Evolutionary conservation across 805 yeast genomes (phyloP).

Genomic region (Saccharomycopsis olivae): DNA sequence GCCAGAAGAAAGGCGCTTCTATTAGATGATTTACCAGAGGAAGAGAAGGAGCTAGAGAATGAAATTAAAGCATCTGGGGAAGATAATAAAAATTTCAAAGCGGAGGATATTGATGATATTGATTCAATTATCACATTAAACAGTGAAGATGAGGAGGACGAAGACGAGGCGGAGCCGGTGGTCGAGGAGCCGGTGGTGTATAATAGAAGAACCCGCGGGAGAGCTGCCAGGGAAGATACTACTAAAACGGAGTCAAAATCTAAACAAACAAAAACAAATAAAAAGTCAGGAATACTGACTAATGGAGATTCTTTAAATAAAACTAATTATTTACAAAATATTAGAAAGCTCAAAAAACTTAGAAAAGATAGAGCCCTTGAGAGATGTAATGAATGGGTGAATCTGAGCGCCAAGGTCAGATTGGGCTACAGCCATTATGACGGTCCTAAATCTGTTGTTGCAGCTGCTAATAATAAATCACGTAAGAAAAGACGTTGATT

Average conservation of each 20-base stretch:
- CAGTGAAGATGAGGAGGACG: slow-evolving; percentile 23
- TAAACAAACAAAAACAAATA: slow-evolving; percentile 22
- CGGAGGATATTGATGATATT: slow-evolving; percentile 6
- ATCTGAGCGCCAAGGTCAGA: slow-evolving; percentile 42
- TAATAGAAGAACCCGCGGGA: no score
- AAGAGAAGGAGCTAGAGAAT: slow-evolving; percentile 31
- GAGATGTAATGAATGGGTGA: slow-evolving; percentile 52
- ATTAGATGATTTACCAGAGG: slow-evolving; percentile 32
- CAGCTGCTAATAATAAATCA: neutral
- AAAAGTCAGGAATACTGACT: no score
- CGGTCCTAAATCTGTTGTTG: slow-evolving; percentile 25
- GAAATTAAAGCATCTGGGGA: slow-evolving; percentile 20
- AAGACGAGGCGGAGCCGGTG: slow-evolving; percentile 39
- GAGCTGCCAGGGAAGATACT: no score
- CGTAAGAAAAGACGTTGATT: no score
- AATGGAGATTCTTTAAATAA: no score
- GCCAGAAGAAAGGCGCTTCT: slow-evolving; percentile 48
- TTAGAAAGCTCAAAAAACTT: no score
- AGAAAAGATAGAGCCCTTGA: slow-evolving; percentile 31
- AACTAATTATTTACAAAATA: no score
- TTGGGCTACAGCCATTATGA: slow-evolving; percentile 46
- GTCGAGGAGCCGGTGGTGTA: no score
- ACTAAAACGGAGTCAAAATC: no score
- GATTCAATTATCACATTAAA: slow-evolving; percentile 7
- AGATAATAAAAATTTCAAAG: slow-evolving; percentile 1